Conservation (phyloP, 2,329 filamentous ascomycete genomes). For the Apiospora koreana region DNA sequence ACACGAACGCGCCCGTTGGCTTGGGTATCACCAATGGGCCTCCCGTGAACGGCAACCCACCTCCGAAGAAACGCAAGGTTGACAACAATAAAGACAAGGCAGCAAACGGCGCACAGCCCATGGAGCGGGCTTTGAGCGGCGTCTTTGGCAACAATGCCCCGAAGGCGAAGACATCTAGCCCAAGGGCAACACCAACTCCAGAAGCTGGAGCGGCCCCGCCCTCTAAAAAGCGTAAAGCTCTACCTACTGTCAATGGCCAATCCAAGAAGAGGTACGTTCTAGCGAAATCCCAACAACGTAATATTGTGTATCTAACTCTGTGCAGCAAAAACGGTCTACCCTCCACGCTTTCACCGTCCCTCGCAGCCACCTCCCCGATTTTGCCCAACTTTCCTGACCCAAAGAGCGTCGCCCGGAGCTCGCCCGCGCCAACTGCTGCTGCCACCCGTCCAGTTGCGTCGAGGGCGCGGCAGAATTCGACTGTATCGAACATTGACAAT, state of each 20-base stretch:
- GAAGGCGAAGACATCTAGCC: slow-evolving; percentile 64
- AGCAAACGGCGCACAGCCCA: slow-evolving; percentile 47
- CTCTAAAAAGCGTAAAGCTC: slow-evolving; percentile 72
- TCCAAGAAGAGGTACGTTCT: slow-evolving; percentile 74
- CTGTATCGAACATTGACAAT: slow-evolving; percentile 59
- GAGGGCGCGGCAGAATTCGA: slow-evolving; percentile 75
- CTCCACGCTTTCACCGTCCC: slow-evolving; percentile 64
- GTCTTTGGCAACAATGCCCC: slow-evolving; percentile 51
- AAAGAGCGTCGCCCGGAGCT: slow-evolving; percentile 51
- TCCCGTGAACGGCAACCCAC: slow-evolving; percentile 50
- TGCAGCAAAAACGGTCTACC: slow-evolving; percentile 35
- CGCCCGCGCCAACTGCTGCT: slow-evolving; percentile 57
- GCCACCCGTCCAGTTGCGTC: slow-evolving; percentile 65
- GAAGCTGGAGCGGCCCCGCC: slow-evolving; percentile 46
- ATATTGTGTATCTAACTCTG: not conserved
- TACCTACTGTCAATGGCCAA: slow-evolving; percentile 65
- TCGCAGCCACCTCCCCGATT: slow-evolving; percentile 71
- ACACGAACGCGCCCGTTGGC: slow-evolving; percentile 54
- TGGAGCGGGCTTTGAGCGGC: slow-evolving; percentile 70
- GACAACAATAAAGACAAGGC: slow-evolving; percentile 68
- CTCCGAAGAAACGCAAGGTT: slow-evolving; percentile 77
- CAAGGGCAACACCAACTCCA: slow-evolving; percentile 66
- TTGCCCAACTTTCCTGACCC: slow-evolving; percentile 68
- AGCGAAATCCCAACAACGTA: not conserved
- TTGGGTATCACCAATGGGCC: slow-evolving; percentile 65